These are phyloP conservation scores for Chlorella sorokiniana DNA, from an alignment of 139 green algal genomes.

Conservation along the genomic window DNA sequence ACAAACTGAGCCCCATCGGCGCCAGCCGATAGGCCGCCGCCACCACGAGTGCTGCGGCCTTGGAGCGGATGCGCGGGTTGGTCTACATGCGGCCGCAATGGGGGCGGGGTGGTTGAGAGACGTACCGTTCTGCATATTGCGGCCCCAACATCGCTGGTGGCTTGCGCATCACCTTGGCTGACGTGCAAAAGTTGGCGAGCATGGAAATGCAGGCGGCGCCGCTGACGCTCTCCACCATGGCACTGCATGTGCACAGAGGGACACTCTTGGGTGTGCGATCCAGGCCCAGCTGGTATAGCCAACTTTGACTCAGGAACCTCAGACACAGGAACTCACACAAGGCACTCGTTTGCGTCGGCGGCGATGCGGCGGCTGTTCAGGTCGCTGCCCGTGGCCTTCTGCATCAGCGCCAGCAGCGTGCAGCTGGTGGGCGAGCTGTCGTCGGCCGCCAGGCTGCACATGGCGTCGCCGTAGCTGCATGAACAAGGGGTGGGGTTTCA, in stretches of 20 bases:
- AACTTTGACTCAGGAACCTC: not conserved
- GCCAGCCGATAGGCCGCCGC: not conserved
- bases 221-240: not conserved
- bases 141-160: not conserved
- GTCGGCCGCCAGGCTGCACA: not conserved
- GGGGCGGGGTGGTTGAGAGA: not conserved
- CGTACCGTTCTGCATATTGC: not conserved
- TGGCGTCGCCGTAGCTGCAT: not conserved
- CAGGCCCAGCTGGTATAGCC: too few relatives aligned
- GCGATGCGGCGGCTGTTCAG: conserved; percentile 14
- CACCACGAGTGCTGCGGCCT: not conserved
- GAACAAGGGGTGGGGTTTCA: too few relatives aligned
- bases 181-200: not conserved
- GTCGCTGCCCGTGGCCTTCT: conserved; percentile 14
- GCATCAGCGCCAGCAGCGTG: conserved; percentile 14
- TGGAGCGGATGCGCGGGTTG: not conserved
- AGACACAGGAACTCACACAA: not conserved
- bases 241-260: not conserved
- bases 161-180: not conserved
- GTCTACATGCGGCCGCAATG: not conserved
- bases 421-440: conserved; percentile 9
- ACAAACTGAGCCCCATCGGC: not conserved
- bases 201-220: not conserved
- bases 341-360: conserved; percentile 11
- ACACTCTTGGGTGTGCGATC: too few relatives aligned